Conservation (phyloP, 1,139 yeast species). For the Diutina scorzettiae region DNA sequence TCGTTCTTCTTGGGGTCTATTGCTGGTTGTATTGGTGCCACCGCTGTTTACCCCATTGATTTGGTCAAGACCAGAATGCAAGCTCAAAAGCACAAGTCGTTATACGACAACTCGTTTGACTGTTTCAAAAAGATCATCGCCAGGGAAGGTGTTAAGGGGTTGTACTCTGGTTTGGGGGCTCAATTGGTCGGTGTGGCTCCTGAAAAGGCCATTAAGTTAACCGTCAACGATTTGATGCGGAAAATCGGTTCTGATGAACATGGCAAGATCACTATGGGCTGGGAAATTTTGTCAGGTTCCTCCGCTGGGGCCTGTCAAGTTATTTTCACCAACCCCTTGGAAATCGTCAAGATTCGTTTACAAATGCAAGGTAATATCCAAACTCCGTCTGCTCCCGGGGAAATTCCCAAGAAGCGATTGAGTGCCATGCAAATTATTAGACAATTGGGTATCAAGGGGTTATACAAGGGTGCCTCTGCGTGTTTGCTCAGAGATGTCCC, state of each 20-base stretch:
- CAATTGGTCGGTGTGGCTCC: slow-evolving; percentile 97
- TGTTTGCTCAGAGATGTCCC: slow-evolving; percentile 94
- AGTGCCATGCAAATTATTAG: slow-evolving; percentile 67
- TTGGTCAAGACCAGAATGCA: slow-evolving; percentile 96
- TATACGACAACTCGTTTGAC: slow-evolving; percentile 73
- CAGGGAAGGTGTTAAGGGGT: slow-evolving; percentile 77
- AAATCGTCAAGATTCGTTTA: slow-evolving; percentile 86
- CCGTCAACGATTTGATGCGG: slow-evolving; percentile 85
- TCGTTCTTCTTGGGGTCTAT: slow-evolving; percentile 85
- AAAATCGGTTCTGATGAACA: slow-evolving; percentile 53
- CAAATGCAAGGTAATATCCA: slow-evolving; percentile 51
- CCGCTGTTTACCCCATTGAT: slow-evolving; percentile 96
- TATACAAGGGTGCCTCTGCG: slow-evolving; percentile 87
- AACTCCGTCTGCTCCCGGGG: slow-evolving; percentile 27
- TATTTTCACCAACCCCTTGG: slow-evolving; percentile 89
- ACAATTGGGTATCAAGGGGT: slow-evolving; percentile 71
- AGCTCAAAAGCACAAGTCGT: slow-evolving; percentile 69
- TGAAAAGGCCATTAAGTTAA: slow-evolving; percentile 92
- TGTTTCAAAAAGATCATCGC: slow-evolving; percentile 71
- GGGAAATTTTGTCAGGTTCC: slow-evolving; percentile 84
- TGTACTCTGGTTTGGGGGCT: slow-evolving; percentile 89
- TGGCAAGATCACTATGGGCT: slow-evolving; percentile 48
- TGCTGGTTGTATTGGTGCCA: slow-evolving; percentile 97
- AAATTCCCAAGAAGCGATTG: slow-evolving; percentile 33
- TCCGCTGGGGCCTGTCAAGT: slow-evolving; percentile 97